Conservation (phyloP, 768 basidiomycete genomes). For the Suillus hirtellus region DNA sequence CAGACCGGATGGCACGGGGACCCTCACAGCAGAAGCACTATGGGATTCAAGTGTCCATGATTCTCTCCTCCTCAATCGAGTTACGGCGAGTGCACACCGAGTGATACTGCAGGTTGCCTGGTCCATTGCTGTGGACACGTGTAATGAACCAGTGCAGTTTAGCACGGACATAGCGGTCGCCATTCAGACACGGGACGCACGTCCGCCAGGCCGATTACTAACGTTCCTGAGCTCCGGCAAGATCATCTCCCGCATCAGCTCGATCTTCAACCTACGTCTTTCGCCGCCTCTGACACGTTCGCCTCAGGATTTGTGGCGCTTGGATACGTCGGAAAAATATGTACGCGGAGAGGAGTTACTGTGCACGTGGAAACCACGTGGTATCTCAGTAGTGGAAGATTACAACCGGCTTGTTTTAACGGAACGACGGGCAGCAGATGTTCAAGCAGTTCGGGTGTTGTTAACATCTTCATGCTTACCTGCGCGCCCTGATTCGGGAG, state of each 20-base stretch:
- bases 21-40: conserved; percentile 64
- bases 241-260: conserved; percentile 74
- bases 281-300: conserved; percentile 85
- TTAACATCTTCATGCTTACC: conserved; percentile 51
- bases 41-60: conserved; percentile 97
- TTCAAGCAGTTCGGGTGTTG: conserved; percentile 84
- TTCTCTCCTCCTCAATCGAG: conserved; percentile 80
- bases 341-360: conserved; percentile 90
- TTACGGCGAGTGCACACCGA: conserved; percentile 76
- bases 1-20: conserved; percentile 81
- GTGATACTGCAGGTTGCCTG: conserved; percentile 78
- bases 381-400: conserved; percentile 88
- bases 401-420: conserved; percentile 70
- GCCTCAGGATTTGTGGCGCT: conserved; percentile 87
- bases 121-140: conserved; percentile 80
- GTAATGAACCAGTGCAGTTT: conserved; percentile 86
- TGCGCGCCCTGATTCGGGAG: conserved; percentile 50
- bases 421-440: conserved; percentile 80
- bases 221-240: conserved; percentile 78
- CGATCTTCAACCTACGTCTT: conserved; percentile 81
- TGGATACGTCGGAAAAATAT: conserved; percentile 94
- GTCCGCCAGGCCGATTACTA: conserved; percentile 76
- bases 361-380: conserved; percentile 82
- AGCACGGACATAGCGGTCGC: conserved; percentile 82
- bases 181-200: conserved; percentile 82